phyloP scores from a whole-genome alignment of 257 asterid species.

The Lycium ferocissimum region DNA sequence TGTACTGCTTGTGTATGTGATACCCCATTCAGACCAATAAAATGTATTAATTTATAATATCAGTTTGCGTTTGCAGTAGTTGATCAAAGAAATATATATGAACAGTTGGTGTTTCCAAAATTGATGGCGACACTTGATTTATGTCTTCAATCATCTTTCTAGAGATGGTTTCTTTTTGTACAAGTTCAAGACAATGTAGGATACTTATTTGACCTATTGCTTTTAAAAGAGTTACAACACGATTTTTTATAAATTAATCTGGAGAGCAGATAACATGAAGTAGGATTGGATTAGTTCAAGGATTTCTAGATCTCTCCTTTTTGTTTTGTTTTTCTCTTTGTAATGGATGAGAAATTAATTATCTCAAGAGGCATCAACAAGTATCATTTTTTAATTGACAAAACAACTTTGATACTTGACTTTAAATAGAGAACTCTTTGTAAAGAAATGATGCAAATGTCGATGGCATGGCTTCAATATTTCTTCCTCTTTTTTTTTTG shows the following conservation, averaged over 20 bases:
- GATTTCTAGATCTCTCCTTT: not conserved
- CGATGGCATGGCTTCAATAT: not conserved
- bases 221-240: slow-evolving; percentile 5
- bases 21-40: not conserved
- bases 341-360: not conserved
- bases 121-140: not conserved
- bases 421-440: not conserved
- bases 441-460: slow-evolving; percentile 14
- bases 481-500: too few relatives aligned
- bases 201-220: not conserved
- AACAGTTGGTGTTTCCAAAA: not conserved
- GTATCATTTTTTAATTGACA: not conserved
- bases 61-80: not conserved
- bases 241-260: not conserved
- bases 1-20: not conserved
- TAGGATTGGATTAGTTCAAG: slow-evolving; percentile 19
- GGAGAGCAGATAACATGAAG: not conserved
- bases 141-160: not conserved
- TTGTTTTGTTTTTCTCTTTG: not conserved
- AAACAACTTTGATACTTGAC: slow-evolving; percentile 8
- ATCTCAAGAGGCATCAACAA: not conserved
- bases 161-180: slow-evolving; percentile 5
- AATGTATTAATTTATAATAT: not conserved
- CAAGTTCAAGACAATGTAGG: slow-evolving; percentile 13
- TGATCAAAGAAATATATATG: slow-evolving; percentile 26